Conservation (phyloP, 31 red algal species). For the Porphyra umbilicalis region DNA sequence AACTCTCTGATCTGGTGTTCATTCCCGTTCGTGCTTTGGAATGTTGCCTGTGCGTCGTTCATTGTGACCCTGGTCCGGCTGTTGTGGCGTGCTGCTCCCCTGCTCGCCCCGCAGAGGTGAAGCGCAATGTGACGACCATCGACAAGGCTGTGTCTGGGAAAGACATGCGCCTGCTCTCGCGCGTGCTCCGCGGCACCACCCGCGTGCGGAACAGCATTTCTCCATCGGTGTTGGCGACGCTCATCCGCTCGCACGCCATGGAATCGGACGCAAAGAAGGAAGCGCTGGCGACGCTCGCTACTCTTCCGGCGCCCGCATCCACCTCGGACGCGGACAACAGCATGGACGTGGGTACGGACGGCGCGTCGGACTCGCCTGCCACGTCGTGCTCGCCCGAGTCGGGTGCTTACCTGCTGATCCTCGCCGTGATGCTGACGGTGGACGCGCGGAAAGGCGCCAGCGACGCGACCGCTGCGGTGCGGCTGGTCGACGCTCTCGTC, state of each 20-base stretch:
- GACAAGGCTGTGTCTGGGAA: constrained; percentile 69
- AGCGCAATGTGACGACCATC: constrained; percentile 52
- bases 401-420: constrained; percentile 65
- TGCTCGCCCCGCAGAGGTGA: constrained; percentile 24
- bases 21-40: no score
- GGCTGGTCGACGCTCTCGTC: constrained; percentile 38
- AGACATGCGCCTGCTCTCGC: constrained; percentile 70
- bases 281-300: constrained; percentile 10
- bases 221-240: constrained; percentile 12
- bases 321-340: neutral
- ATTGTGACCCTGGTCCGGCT: no score
- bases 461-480: constrained; percentile 35
- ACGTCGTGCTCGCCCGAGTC: constrained; percentile 62
- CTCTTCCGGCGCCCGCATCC: constrained; percentile 11
- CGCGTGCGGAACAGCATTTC: constrained; percentile 33
- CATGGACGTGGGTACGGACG: constrained; percentile 50
- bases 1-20: no score
- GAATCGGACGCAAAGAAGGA: constrained; percentile 23
- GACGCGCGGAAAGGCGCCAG: constrained; percentile 17
- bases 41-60: no score
- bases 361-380: constrained; percentile 9
- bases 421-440: constrained; percentile 53
- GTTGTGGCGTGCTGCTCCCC: neutral
- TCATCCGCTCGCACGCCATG: constrained; percentile 40
- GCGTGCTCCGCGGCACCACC: constrained; percentile 63